phyloP scores from a whole-genome alignment of 106 monocot species.

The Agapanthus africanus region DNA sequence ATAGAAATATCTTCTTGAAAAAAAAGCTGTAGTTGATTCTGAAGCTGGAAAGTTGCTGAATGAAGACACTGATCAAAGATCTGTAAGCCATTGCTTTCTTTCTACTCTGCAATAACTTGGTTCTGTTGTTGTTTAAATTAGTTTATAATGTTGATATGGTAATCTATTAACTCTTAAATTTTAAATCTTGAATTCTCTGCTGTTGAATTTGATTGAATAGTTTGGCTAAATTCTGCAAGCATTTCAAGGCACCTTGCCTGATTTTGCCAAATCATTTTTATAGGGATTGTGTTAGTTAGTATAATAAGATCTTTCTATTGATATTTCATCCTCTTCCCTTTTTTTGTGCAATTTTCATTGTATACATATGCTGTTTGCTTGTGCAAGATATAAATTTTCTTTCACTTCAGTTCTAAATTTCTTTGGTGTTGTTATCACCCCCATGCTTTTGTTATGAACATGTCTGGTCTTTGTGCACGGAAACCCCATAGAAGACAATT shows the following conservation, averaged over 20 bases:
- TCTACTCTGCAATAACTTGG: background rate
- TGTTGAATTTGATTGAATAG: background rate
- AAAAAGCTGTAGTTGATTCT: conserved; percentile 69
- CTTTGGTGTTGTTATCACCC: background rate
- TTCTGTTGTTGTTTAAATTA: background rate
- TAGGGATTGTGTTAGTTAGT: background rate
- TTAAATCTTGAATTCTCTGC: background rate
- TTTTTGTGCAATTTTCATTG: background rate
- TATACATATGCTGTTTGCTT: background rate
- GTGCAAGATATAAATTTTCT: background rate
- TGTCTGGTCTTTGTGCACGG: too few relatives aligned
- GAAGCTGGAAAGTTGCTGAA: conserved; percentile 84
- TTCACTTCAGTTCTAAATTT: background rate
- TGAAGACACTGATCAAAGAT: conserved; percentile 90
- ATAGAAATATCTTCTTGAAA: conserved; percentile 76
- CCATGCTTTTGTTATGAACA: too few relatives aligned
- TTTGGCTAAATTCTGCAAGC: background rate
- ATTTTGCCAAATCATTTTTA: background rate
- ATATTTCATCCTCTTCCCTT: background rate
- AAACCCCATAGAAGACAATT: too few relatives aligned
- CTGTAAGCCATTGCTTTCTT: conserved; percentile 33
- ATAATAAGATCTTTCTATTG: background rate
- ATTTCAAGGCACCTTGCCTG: too few relatives aligned
- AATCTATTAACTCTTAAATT: background rate
- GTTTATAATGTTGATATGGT: background rate